phyloP scores from a whole-genome alignment of 192 early-diverging fungal genomes.

The Podila minutissima region DNA sequence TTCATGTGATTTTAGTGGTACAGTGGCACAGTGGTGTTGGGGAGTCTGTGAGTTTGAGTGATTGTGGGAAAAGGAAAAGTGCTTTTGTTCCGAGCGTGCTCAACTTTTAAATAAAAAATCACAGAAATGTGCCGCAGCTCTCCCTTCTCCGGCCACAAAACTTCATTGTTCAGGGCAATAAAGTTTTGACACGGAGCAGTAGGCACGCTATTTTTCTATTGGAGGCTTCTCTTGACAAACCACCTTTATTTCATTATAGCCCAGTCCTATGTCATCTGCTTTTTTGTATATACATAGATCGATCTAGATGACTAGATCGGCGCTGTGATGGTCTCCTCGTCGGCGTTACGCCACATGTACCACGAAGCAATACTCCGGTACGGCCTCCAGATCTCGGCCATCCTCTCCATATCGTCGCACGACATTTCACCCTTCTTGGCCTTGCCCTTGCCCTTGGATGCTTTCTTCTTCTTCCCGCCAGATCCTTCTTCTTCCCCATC shows the following conservation, averaged over 20 bases:
- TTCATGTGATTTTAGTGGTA: not conserved
- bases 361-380: slow-evolving; percentile 44
- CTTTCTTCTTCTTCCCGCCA: slow-evolving; percentile 3
- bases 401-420: slow-evolving; percentile 38
- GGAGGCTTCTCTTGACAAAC: no score
- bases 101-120: no score
- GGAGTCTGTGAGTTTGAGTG: no score
- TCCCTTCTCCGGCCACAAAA: no score
- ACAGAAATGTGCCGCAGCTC: no score
- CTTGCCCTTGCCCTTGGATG: slow-evolving; percentile 29
- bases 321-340: slow-evolving; percentile 14
- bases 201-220: no score
- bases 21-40: no score
- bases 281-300: not conserved
- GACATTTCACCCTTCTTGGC: slow-evolving; percentile 40
- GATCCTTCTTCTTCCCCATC: not conserved
- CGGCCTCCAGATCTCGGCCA: slow-evolving; percentile 45
- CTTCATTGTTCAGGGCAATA: no score
- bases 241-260: no score
- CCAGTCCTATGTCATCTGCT: not conserved
- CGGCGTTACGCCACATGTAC: slow-evolving; percentile 48
- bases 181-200: no score
- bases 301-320: slow-evolving; percentile 6
- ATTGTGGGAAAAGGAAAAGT: no score
- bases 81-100: no score